Base-by-base conservation (phyloP, 2,329 filamentous ascomycete genomes). In the Cladosporium halotolerans region DNA sequence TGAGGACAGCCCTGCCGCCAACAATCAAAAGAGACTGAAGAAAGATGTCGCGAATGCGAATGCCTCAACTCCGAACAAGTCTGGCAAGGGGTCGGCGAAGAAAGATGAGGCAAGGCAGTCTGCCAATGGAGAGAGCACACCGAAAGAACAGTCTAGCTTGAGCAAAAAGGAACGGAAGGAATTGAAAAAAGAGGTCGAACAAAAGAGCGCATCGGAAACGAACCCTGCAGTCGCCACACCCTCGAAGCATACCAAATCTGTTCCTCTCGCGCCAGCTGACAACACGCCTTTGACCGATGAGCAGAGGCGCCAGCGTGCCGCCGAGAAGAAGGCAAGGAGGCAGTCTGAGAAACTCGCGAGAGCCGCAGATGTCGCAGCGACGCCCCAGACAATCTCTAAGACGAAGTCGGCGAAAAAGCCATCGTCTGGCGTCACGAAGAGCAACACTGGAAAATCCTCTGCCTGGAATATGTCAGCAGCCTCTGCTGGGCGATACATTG, bases 401-500 rank as follows among this genome's bases (percentile, higher is more conserved):
- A 34, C 31, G 36, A 47, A 43, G 19, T 53, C 44, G 14, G 51
- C 38, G 31, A 46, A 46, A 38, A 47, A 53, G 38, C 13, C 28
- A 9, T 19, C 41, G 6, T 11, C 14, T 31, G 39, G 47, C 31
- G 31, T 47, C 19, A 36, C 44, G 16, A 53, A 52, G n/a, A 55
- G 55, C 23, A 48, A 47, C 18, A 34, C 34, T 9, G 43, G 34
- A 18, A 46, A 45, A 28, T 41, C 48, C 23, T 44, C 53, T 32
- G 58, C 58, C 32, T 81, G 78, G 78, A 69, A 66, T 19, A 62
- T 79, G 9, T 79, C 78, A 14, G 65, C 71, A n/a, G 68, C 76
- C 7, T 66, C 73, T 31, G 81, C 78, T 39, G 82, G 82, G 18
- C 75, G 76, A 52, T 80, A 81, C 62, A 69, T 79, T 53, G 70